Conservation (phyloP, 441 rosid genomes). For the Oxalis stricta region DNA sequence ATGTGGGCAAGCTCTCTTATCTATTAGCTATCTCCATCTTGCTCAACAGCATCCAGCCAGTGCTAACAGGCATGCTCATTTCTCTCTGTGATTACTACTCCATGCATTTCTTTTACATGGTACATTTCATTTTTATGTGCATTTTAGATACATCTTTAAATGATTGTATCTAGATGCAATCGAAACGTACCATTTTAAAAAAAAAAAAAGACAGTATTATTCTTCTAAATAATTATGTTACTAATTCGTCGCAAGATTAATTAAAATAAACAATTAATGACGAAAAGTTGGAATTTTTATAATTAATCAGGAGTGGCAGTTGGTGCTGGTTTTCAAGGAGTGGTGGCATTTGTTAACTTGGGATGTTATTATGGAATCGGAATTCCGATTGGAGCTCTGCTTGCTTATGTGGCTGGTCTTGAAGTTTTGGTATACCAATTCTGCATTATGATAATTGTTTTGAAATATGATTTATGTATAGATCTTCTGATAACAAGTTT, state of each 20-base stretch:
- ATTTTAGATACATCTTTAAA: no score
- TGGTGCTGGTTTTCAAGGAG: constrained; percentile 30
- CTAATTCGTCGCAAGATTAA: no score
- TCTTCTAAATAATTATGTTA: no score
- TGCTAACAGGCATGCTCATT: constrained; percentile 35
- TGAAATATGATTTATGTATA: neutral
- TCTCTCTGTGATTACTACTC: neutral
- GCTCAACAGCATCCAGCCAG: constrained; percentile 44
- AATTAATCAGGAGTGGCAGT: constrained; percentile 34
- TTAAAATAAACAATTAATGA: no score
- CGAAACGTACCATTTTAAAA: no score
- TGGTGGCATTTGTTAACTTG: constrained; percentile 24
- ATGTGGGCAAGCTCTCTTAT: constrained; percentile 31
- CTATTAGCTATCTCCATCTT: constrained; percentile 45
- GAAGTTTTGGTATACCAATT: constrained; percentile 9
- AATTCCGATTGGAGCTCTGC: constrained; percentile 25
- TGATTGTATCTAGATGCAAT: no score
- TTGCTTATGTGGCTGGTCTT: constrained; percentile 20
- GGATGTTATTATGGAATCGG: constrained; percentile 27
- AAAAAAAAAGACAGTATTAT: no score
- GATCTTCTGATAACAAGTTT: no score
- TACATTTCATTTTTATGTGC: no score
- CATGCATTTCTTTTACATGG: no score
- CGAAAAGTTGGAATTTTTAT: no score
- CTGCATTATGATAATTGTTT: no score